Evolutionary conservation across 345 rosid species (phyloP), one percentile per base, ranked within the genome.

Genomic region (Sisymbrium altissimum): DNA sequence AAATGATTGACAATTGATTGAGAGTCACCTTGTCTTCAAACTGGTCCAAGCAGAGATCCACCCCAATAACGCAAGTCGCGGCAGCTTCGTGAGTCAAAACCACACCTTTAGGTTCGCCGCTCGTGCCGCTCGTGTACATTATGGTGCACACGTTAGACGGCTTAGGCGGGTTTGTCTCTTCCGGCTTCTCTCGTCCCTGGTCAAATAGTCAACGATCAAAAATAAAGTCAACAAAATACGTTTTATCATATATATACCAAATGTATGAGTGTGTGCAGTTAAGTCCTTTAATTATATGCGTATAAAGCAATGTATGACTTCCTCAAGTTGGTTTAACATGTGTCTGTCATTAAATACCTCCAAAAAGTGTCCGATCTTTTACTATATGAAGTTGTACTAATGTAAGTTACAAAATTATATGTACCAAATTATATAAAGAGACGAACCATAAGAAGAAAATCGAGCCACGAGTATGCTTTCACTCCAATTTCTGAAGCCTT

Each of bases 111-210:
- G 97, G 98, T 43, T 87, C 87, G 66, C 98, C 98, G 68, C 96
- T 94, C 23, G 98, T 94, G 66, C 98, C 98, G 68, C 96, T 94
- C 23, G 98, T 94, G 62, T 91, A 91, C 96, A 94, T 94, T 64
- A 91, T 89, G 44, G 98, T 88, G 88, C 96, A 91, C 56, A 86
- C 81, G 83, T 75, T 74, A 59, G 63, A 69, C 55, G 92, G 84
- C 79, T 79, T 86, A 49, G 98, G 98, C 4, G 86, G 88, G 6
- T 57, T 50, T 59, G 80, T 71, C 39, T 84, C 95, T 3, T 78
- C 71, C 0, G 86, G 82, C 46, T 86, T 80, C 68, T 84, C 80
- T 69, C 76, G 85, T 56, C 97, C 98, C 97, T 91, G 59, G 49
- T 36, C 59, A 48, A 59, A 23, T 5, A 43, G 46, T 43, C 46